phyloP scores from a whole-genome alignment of 1,139 yeast species.

The Zygoascus sp. region DNA sequence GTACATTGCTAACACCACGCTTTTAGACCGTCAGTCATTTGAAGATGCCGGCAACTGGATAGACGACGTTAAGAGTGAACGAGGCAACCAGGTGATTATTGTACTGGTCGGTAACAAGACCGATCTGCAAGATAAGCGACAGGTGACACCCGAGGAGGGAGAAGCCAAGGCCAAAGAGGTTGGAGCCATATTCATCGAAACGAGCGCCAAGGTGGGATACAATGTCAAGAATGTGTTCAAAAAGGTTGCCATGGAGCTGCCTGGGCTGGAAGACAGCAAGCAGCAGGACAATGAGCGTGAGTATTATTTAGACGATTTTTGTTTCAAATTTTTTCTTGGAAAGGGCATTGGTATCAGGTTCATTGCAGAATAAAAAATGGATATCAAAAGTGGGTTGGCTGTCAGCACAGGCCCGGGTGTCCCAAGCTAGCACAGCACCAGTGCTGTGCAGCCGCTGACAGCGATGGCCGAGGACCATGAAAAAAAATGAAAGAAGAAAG shows the following conservation, averaged over 20 bases:
- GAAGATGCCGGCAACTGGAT: constrained; percentile 73
- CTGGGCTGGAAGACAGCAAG: constrained; percentile 59
- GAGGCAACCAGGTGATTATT: constrained; percentile 64
- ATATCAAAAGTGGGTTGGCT: too few species aligned
- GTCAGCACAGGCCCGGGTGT: too few species aligned
- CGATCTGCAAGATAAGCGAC: constrained; percentile 60
- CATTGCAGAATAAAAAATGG: too few species aligned
- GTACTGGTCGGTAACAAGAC: constrained; percentile 80
- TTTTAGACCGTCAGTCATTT: constrained; percentile 55
- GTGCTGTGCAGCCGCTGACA: too few species aligned
- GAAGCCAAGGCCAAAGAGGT: constrained; percentile 70
- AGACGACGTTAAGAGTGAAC: constrained; percentile 74
- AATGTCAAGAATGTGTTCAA: constrained; percentile 87
- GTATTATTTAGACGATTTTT: constrained; percentile 19
- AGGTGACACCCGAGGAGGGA: constrained; percentile 77
- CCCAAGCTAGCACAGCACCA: too few species aligned
- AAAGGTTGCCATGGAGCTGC: constrained; percentile 84
- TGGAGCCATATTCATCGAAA: constrained; percentile 82
- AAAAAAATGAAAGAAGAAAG: too few species aligned
- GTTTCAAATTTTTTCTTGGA: too few species aligned
- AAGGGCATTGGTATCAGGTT: too few species aligned
- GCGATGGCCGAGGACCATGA: too few species aligned
- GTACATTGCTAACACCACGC: neutral
- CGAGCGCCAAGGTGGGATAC: constrained; percentile 92
- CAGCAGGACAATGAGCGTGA: constrained; percentile 29